A percentile compares a stretch with the other conserved stretches of the same genome.
phyloP scores from a whole-genome alignment of 1,284 basidiomycete species.

The Ustilago sp. region DNA sequence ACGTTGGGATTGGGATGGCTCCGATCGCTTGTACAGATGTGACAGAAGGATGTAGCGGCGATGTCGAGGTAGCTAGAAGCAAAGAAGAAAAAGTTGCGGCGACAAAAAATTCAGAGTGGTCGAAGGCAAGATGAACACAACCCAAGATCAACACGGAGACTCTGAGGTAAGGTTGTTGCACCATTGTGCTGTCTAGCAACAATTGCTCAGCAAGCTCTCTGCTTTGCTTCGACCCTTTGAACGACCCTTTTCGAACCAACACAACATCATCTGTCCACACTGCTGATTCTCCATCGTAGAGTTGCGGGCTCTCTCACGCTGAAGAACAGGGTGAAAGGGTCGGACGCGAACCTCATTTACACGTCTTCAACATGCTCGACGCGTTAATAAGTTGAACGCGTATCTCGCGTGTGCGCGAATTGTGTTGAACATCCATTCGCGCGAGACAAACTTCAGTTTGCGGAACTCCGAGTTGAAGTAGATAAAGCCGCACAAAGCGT shows the following conservation, averaged over 20 bases:
- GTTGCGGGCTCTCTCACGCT: neutral
- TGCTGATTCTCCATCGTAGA: neutral
- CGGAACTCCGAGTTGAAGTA: neutral
- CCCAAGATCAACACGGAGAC: neutral
- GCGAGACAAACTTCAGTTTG: neutral
- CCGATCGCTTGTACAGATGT: neutral
- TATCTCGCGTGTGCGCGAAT: neutral
- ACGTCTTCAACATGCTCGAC: slow-evolving; percentile 19
- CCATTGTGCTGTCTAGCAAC: too few species aligned
- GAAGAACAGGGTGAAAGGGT: neutral
- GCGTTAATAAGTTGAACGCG: slow-evolving; percentile 41
- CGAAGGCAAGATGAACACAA: neutral
- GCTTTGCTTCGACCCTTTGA: neutral
- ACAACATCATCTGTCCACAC: neutral
- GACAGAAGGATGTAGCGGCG: neutral
- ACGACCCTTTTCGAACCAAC: neutral
- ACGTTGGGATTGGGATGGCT: neutral
- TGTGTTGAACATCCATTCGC: neutral
- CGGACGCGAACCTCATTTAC: slow-evolving; percentile 50
- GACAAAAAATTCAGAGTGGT: neutral
- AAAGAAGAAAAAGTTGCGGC: neutral
- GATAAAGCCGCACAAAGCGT: too few species aligned
- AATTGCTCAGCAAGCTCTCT: neutral
- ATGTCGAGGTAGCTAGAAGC: neutral
- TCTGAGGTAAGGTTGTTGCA: neutral